Conservation (phyloP, 2,329 filamentous ascomycete genomes). For the Magnaporthiopsis incrustans region DNA sequence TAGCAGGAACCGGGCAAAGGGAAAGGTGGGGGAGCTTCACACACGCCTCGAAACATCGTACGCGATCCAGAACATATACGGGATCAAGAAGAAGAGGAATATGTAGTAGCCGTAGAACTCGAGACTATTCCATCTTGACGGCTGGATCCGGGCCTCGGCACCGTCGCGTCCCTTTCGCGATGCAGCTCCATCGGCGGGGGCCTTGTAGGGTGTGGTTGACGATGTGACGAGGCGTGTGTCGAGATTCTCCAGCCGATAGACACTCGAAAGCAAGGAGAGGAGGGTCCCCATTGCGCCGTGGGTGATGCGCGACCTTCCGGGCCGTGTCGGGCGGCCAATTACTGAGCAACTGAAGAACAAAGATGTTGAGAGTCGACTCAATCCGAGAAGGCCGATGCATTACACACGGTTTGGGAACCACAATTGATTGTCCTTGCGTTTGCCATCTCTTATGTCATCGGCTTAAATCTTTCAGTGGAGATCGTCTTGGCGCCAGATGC, state of each 20-base stretch:
- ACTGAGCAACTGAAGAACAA: too few relatives aligned
- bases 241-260: constrained; percentile 39
- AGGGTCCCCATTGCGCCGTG: constrained; percentile 13
- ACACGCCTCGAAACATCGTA: constrained; percentile 77
- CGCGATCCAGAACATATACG: constrained; percentile 85
- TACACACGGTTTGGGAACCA: too few relatives aligned
- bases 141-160: constrained; percentile 35
- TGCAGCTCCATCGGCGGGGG: constrained; percentile 42
- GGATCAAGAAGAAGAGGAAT: constrained; percentile 57
- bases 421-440: too few relatives aligned
- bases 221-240: constrained; percentile 50
- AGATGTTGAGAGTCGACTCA: too few relatives aligned
- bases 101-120: constrained; percentile 82
- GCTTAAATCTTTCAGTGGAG: too few relatives aligned
- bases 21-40: constrained; percentile 18
- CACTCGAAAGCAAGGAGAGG: constrained; percentile 42
- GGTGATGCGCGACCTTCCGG: too few relatives aligned
- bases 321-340: too few relatives aligned
- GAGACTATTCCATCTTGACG: constrained; percentile 73
- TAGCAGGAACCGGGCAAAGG: background rate
- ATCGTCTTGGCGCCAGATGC: too few relatives aligned
- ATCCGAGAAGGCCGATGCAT: too few relatives aligned
- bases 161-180: constrained; percentile 24
- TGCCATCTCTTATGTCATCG: too few relatives aligned
- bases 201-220: constrained; percentile 58